Conservation (phyloP, 371 early-diverging fungal species). For the Saksenaea oblongispora region DNA sequence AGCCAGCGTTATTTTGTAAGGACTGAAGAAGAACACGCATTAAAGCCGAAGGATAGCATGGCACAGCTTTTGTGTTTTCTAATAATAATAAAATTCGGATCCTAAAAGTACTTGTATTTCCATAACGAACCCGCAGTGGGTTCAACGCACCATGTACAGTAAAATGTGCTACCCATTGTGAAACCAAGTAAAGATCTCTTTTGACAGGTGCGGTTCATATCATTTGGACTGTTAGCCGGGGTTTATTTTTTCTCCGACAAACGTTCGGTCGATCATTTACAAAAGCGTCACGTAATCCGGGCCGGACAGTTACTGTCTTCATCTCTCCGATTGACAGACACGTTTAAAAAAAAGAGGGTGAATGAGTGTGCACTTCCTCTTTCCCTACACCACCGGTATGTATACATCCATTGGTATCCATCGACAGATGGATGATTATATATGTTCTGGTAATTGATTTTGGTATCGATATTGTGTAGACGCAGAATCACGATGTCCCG, state of each 20-base stretch:
- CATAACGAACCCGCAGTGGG: too few relatives aligned
- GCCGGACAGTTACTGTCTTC: not conserved
- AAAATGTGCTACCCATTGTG: too few relatives aligned
- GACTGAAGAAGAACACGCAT: too few relatives aligned
- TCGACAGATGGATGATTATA: not conserved
- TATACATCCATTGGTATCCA: not conserved
- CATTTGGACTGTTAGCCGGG: too few relatives aligned
- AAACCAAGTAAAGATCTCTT: too few relatives aligned
- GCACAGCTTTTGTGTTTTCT: too few relatives aligned
- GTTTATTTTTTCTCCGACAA: not conserved
- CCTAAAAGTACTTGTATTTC: too few relatives aligned
- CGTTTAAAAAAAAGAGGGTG: not conserved
- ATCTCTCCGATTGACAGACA: conserved; percentile 1
- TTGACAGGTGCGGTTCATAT: too few relatives aligned
- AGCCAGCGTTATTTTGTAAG: too few relatives aligned
- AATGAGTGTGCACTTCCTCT: not conserved
- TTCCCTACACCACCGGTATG: conserved; percentile 4
- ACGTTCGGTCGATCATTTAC: not conserved
- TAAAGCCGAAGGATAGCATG: too few relatives aligned
- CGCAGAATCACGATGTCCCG: conserved; percentile 12
- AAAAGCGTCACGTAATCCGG: not conserved
- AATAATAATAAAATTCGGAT: too few relatives aligned
- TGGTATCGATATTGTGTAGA: not conserved
- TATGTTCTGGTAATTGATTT: not conserved
- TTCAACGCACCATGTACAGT: too few relatives aligned